phyloP scores from a whole-genome alignment of 2,329 filamentous ascomycete genomes.

The Teratosphaeria gauchensis region DNA sequence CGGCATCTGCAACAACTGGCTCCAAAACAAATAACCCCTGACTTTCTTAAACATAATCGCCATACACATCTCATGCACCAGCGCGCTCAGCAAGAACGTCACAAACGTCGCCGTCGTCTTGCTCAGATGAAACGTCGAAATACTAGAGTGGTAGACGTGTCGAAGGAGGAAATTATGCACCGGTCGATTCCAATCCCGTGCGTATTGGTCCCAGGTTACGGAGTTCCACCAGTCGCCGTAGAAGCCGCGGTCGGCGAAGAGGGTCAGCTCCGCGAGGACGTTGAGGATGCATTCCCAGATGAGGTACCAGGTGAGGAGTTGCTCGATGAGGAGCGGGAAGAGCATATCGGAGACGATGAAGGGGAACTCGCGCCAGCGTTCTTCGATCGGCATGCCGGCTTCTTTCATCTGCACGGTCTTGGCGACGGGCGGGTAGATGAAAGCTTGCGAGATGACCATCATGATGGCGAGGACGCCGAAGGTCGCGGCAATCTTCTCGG shows the following conservation, averaged over 20 bases:
- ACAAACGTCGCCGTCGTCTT: slow-evolving; percentile 64
- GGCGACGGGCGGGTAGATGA: slow-evolving; percentile 67
- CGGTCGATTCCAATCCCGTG: slow-evolving; percentile 71
- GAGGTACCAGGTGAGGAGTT: slow-evolving; percentile 67
- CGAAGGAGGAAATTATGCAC: slow-evolving; percentile 69
- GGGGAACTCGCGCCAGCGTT: slow-evolving; percentile 59
- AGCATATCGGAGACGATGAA: slow-evolving; percentile 67
- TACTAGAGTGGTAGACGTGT: slow-evolving; percentile 70
- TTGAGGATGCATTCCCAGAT: slow-evolving; percentile 65
- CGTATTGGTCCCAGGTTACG: slow-evolving; percentile 64
- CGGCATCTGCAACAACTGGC: slow-evolving; percentile 67
- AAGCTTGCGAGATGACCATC: slow-evolving; percentile 67
- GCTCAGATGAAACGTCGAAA: slow-evolving; percentile 61
- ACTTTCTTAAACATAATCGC: slow-evolving; percentile 72
- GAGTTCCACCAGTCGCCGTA: slow-evolving; percentile 45
- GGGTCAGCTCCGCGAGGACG: slow-evolving; percentile 64
- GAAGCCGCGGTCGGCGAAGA: slow-evolving; percentile 68
- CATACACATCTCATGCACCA: slow-evolving; percentile 69
- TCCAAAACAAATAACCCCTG: slow-evolving; percentile 60
- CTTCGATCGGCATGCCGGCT: slow-evolving; percentile 48
- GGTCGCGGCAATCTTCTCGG: slow-evolving; percentile 60
- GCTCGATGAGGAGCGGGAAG: slow-evolving; percentile 72
- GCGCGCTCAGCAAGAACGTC: slow-evolving; percentile 62
- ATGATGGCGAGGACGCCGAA: slow-evolving; percentile 68
- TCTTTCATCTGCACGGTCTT: slow-evolving; percentile 59